Percentiles rank a stretch among this genome's conserved stretches.
Evolutionary conservation across 2,329 filamentous ascomycete genomes (phyloP).

Genomic region (Arthrobotrys iridis): DNA sequence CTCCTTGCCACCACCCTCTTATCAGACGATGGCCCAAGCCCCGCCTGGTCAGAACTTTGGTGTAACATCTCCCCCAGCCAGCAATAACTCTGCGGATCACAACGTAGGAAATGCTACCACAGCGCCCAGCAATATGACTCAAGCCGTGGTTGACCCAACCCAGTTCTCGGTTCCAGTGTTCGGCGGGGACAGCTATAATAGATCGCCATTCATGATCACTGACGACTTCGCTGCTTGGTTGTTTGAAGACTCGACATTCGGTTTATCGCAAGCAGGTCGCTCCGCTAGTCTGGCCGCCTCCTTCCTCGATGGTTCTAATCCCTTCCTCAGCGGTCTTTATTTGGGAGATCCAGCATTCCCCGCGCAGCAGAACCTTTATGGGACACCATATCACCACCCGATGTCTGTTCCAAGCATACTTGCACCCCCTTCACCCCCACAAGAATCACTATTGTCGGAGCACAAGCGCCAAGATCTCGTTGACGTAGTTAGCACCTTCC

Average conservation of each 20-base stretch:
- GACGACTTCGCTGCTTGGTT: constrained; percentile 88
- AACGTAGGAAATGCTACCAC: constrained; percentile 57
- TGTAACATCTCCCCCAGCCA: constrained; percentile 60
- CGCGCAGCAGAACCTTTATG: constrained; percentile 62
- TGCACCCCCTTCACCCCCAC: constrained; percentile 67
- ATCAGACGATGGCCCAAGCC: constrained; percentile 57
- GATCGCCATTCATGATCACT: constrained; percentile 86
- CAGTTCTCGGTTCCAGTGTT: constrained; percentile 82
- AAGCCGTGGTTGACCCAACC: constrained; percentile 58
- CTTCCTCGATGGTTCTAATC: constrained; percentile 50
- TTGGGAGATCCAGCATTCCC: constrained; percentile 66
- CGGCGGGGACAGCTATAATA: constrained; percentile 81
- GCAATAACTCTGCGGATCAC: constrained; percentile 59
- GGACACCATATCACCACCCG: constrained; percentile 74
- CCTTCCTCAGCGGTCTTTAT: constrained; percentile 59
- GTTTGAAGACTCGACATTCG: constrained; percentile 65
- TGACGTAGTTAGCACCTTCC: constrained; percentile 74
- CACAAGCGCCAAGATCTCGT: constrained; percentile 86
- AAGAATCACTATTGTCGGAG: constrained; percentile 81
- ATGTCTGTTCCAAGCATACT: constrained; percentile 82
- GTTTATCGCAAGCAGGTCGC: constrained; percentile 44
- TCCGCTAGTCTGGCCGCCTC: constrained; percentile 41
- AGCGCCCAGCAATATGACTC: constrained; percentile 64
- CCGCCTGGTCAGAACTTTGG: constrained; percentile 59
- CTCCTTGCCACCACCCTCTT: constrained; percentile 58